Evolutionary conservation across 768 basidiomycete genomes (phyloP).

Genomic region (Exsudoporus frostii): DNA sequence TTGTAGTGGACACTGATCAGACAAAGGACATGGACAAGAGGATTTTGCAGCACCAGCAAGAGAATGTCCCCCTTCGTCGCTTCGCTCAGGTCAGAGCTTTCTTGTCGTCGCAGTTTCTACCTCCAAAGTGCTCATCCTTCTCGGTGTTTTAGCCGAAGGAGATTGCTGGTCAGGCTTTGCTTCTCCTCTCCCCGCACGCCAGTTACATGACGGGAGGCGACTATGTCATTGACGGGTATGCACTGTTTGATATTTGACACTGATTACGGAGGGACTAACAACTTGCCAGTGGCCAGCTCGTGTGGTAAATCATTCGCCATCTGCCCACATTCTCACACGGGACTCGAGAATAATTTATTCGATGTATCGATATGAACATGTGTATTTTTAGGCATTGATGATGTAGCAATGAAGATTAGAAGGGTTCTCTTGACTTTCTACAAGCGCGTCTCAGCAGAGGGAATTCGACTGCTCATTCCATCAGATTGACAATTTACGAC

Average conservation of each 20-base stretch:
- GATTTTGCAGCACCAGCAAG: constrained; percentile 47
- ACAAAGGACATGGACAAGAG: constrained; percentile 50
- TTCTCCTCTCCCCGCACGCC: constrained; percentile 50
- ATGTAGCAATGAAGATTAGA: too few species aligned
- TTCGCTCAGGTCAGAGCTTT: constrained; percentile 47
- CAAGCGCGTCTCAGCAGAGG: too few species aligned
- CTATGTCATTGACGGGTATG: constrained; percentile 55
- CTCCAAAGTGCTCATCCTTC: rapidly evolving
- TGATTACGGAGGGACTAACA: not conserved
- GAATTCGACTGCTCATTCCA: too few species aligned
- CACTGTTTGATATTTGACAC: not conserved
- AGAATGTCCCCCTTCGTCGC: constrained; percentile 49
- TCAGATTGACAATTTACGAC: too few species aligned
- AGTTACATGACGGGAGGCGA: constrained; percentile 60
- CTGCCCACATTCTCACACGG: too few species aligned
- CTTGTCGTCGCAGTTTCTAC: not conserved
- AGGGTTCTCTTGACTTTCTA: too few species aligned
- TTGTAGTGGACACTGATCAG: constrained; percentile 56
- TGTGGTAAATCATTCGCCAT: constrained; percentile 21
- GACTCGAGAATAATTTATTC: not conserved
- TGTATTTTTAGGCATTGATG: constrained; percentile 15
- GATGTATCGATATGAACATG: not conserved
- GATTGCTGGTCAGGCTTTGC: constrained; percentile 52
- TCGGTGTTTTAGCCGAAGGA: constrained; percentile 44
- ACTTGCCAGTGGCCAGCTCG: constrained; percentile 23